Conservation (phyloP, 73 alveolate species). For the Stentor coeruleus region DNA sequence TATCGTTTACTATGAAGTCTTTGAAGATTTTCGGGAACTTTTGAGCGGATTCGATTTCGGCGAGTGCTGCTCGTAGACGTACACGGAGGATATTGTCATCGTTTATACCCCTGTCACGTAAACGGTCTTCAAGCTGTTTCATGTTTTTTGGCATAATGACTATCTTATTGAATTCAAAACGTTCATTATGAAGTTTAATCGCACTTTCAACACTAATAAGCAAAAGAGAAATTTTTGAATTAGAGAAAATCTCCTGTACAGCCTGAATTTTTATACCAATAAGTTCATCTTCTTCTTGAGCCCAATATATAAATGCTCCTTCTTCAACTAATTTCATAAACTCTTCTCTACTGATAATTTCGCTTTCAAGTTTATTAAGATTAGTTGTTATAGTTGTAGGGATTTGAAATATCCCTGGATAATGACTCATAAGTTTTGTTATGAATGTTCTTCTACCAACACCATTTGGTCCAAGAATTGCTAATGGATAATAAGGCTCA, state of each 20-base stretch:
- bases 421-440: slow-evolving; percentile 44
- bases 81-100: slow-evolving; percentile 21
- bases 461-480: slow-evolving; percentile 85
- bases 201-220: slow-evolving; percentile 80
- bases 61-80: slow-evolving; percentile 6
- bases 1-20: slow-evolving; percentile 5
- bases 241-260: slow-evolving; percentile 53
- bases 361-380: slow-evolving; percentile 38
- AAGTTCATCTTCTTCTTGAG: slow-evolving; percentile 53
- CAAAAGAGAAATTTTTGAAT: slow-evolving; percentile 70
- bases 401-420: slow-evolving; percentile 58
- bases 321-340: slow-evolving; percentile 56
- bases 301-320: slow-evolving; percentile 58
- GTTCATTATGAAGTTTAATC: slow-evolving; percentile 52
- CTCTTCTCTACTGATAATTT: slow-evolving; percentile 69
- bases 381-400: slow-evolving; percentile 45
- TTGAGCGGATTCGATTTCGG: slow-evolving; percentile 20
- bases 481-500: slow-evolving; percentile 72
- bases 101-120: slow-evolving; percentile 59
- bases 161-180: slow-evolving; percentile 70
- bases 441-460: slow-evolving; percentile 78
- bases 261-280: slow-evolving; percentile 62
- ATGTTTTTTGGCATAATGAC: slow-evolving; percentile 76
- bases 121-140: slow-evolving; percentile 70
- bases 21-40: background rate